Conservation (phyloP, 164 flowering plant species). For the Stephania yunnanensis region DNA sequence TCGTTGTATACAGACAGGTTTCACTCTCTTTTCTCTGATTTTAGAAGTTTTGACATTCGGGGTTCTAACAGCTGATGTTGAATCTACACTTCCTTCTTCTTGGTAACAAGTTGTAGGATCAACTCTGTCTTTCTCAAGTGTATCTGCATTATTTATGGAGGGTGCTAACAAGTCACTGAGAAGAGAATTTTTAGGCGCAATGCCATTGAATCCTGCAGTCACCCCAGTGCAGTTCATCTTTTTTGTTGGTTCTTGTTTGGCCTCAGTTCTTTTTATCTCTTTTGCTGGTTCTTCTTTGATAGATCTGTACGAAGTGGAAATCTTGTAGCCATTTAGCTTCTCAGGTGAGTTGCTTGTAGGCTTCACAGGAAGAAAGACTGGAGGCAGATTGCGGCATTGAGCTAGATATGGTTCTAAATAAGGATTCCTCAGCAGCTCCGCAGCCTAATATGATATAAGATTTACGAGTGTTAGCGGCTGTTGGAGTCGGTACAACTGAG, state of each 20-base stretch:
- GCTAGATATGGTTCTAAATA: slow-evolving; percentile 66
- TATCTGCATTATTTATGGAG: slow-evolving; percentile 30
- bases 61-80: slow-evolving; percentile 26
- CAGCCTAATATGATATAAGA: slow-evolving; percentile 36
- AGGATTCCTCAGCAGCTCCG: slow-evolving; percentile 72
- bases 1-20: slow-evolving; percentile 8
- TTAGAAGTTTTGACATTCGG: slow-evolving; percentile 26
- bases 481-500: slow-evolving; percentile 3
- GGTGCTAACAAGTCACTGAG: slow-evolving; percentile 18
- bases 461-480: slow-evolving; percentile 7
- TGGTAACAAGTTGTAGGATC: slow-evolving; percentile 46
- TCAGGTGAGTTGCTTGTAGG: slow-evolving; percentile 35
- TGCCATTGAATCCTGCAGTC: slow-evolving; percentile 13
- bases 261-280: slow-evolving; percentile 20
- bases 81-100: slow-evolving; percentile 24
- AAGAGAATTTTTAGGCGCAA: slow-evolving; percentile 14
- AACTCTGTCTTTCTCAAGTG: slow-evolving; percentile 53
- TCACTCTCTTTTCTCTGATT: slow-evolving; percentile 29
- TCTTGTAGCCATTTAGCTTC: slow-evolving; percentile 28
- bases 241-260: slow-evolving; percentile 13
- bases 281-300: slow-evolving; percentile 19
- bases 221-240: slow-evolving; percentile 14
- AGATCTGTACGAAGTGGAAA: slow-evolving; percentile 27
- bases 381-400: slow-evolving; percentile 43
- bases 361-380: slow-evolving; percentile 61